Percentiles rank a stretch among this genome's conserved stretches.
These are phyloP conservation scores for Solanum pennellii DNA, from an alignment of 257 asterid genomes.

Conservation along the genomic window DNA sequence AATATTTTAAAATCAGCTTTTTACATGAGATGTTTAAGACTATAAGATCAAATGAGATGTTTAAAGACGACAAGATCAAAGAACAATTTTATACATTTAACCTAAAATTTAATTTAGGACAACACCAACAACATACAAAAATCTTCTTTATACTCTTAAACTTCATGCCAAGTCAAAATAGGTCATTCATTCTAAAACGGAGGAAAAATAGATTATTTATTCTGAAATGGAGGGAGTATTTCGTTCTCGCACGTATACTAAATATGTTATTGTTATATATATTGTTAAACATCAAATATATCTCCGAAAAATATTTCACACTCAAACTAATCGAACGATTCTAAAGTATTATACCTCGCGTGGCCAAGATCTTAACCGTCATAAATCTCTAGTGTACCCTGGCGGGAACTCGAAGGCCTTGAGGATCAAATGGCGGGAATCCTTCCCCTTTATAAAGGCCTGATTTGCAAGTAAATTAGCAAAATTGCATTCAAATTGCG, in stretches of 20 bases:
- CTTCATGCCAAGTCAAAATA: too few relatives aligned
- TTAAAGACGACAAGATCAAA: too few relatives aligned
- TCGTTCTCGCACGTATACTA: rapidly evolving
- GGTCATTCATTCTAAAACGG: too few relatives aligned
- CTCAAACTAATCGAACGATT: not conserved
- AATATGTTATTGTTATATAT: not conserved
- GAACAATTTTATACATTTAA: too few relatives aligned
- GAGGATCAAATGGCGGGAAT: conserved; percentile 8
- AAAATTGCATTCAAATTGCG: not conserved
- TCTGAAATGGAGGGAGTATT: rapidly evolving
- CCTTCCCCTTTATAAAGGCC: not conserved
- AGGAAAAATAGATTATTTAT: too few relatives aligned
- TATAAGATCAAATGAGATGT: too few relatives aligned
- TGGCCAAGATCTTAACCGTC: not conserved
- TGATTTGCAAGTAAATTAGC: not conserved
- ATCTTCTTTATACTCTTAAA: too few relatives aligned
- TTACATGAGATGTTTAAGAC: too few relatives aligned
- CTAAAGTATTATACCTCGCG: not conserved
- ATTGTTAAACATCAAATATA: not conserved
- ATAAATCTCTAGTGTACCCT: not conserved
- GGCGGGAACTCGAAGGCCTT: not conserved
- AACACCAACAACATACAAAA: too few relatives aligned
- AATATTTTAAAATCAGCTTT: too few relatives aligned
- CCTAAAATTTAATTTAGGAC: too few relatives aligned
- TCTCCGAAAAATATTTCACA: not conserved